Base-by-base conservation (phyloP, 23 red algal genomes). In the Gracilaria gracilis region DNA sequence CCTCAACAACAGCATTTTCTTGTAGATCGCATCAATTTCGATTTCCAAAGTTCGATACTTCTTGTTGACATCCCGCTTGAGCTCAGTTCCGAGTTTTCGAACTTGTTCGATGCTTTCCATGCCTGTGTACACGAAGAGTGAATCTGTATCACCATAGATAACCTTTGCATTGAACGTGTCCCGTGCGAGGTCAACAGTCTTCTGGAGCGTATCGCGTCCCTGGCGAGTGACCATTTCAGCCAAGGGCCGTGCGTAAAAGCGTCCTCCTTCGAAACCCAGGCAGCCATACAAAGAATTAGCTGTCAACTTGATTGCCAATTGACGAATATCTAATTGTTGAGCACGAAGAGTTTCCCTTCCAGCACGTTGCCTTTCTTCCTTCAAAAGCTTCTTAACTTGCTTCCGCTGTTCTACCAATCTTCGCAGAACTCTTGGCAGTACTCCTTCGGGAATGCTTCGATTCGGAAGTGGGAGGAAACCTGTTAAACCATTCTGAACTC, bases 261-360 rank as follows among this genome's bases (percentile, higher is more conserved):
- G 91, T 17, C 91, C 92, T 35, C 86, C 73, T 57, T 93, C 94
- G 39, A 93, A 95, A 4, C 97, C 97, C 16, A 99, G 90, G 39
- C 97, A 99, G 32, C 97, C 97, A 74, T 99, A 99, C 55, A 99
- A 46, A 23, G 94, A 92, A 86, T 99, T 99, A 3, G 97, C 97
- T 15, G 97, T 99, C 50, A 99, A 88, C 65, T 99, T 99, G 36
- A 99, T 82, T 16, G 97, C 97, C n/a, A 89, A 57, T 76, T 99
- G 97, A 13, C 95, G 67, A 47, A 93, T 85, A 74, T 99, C 73
- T 28, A 96, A 75, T 79, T 96, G 89, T 67, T 86, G 79, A 2
- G 74, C 74, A 23, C 73, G 55, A 25, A 94, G 75, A 27, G 70
- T 76, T n/a, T 83, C 79, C 20, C 58, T 83, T 23, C 79, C 80